These are phyloP conservation scores for Malassezia arunalokei DNA, from an alignment of 1,284 basidiomycete species.

Conservation along the genomic window DNA sequence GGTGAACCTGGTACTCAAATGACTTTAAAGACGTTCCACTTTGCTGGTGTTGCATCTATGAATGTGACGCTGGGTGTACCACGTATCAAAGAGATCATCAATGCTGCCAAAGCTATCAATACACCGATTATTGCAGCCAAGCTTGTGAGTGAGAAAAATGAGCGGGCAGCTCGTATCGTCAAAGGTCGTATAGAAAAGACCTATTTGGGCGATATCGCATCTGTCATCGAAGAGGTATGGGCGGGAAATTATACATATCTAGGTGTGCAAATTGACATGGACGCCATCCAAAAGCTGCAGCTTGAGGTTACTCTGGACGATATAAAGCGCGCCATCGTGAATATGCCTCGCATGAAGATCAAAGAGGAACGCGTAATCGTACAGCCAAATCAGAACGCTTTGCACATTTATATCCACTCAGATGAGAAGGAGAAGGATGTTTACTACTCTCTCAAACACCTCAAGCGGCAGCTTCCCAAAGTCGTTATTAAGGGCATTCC, in stretches of 20 bases:
- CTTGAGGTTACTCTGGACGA: constrained; percentile 86
- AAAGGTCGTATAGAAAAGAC: constrained; percentile 95
- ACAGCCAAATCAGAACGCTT: constrained; percentile 55
- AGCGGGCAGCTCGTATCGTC: constrained; percentile 86
- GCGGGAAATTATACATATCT: constrained; percentile 81
- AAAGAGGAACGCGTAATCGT: constrained; percentile 55
- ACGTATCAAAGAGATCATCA: constrained; percentile 99
- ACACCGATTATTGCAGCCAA: constrained; percentile 97
- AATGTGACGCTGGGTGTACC: constrained; percentile 98
- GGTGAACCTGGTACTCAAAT: constrained; percentile 99
- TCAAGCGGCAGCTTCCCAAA: constrained; percentile 39
- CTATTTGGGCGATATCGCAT: constrained; percentile 79
- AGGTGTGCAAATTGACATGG: constrained; percentile 79
- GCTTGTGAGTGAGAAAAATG: constrained; percentile 59
- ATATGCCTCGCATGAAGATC: constrained; percentile 80
- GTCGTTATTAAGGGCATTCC: constrained; percentile 44
- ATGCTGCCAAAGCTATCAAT: constrained; percentile 88
- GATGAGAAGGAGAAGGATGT: constrained; percentile 62
- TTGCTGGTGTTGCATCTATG: constrained; percentile 99
- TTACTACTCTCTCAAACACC: constrained; percentile 38
- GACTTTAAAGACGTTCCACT: constrained; percentile 99
- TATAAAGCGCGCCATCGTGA: constrained; percentile 80
- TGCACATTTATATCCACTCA: constrained; percentile 63
- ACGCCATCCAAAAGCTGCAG: constrained; percentile 80
- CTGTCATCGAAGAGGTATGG: constrained; percentile 91